Evolutionary conservation across 441 rosid genomes (phyloP), one percentile per base, ranked within the genome.

Genomic region (Syzygium malaccense): DNA sequence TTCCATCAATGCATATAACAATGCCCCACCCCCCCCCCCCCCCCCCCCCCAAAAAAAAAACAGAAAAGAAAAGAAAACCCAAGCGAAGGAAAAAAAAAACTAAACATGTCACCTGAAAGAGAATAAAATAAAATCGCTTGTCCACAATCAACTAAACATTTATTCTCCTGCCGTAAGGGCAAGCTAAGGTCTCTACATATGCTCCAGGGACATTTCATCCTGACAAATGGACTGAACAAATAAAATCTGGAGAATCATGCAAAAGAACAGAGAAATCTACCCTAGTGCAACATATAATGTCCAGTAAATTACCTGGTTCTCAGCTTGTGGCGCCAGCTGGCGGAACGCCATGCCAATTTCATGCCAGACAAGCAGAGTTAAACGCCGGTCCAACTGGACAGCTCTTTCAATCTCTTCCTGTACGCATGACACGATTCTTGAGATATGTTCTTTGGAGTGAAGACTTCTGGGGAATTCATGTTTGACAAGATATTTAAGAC

Each of bases 291-390:
- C 48, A 75, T 41, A 13, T 6, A 41, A 23, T 41, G n/a, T 75
- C 83, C 7, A 37, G 30, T 33, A 83, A 68, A 88, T 88, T 93
- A 97, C 99, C 99, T 96, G 99, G 93, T 94, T 96, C 91, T 98
- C 99, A 85, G 99, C 97, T 89, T 98, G 96, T 91, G 95, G 88
- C 58, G 99, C 98, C 71, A 98, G 93, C 88, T 94, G 94, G 87
- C 91, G 93, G 91, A 98, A 94, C 87, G 93, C 98, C 93, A 96
- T 98, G 89, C 95, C 95, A 88, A 97, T 95, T 95, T 93, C 98
- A 85, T 90, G 98, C 92, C 97, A 92, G 86, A 98, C 98, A 85
- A 97, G 96, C 89, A 96, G 99, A 66, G 99, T 98, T 92, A 97
- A 92, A 86, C 94, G 98, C 54, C 93, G 98, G 92, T 97, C 96